Evolutionary conservation across 805 yeast genomes (phyloP), one percentile per base, ranked within the genome.

Genomic region (Helenozyma rhizophorensis): DNA sequence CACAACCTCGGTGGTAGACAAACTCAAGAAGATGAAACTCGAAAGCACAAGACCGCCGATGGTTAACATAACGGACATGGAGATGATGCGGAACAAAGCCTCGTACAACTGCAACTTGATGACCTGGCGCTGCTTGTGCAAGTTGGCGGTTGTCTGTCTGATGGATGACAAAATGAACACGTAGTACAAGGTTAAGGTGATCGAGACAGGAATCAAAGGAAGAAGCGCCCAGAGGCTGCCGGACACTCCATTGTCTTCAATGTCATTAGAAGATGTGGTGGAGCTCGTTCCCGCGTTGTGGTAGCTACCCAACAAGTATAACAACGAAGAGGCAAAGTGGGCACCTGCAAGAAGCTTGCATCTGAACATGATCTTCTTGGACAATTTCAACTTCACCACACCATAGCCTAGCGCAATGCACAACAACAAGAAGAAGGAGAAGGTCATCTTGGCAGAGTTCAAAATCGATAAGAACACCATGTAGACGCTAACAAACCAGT

Each of bases 361-460:
- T 36, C 50, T 78, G 49, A 79, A 67, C 96, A 93, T 86, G 18
- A 71, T 51, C 34, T 76, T 75, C 56, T 76, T 76, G 28, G 88
- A 84, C 39, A 93, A 72, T 42, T 88, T 82, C 28, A 96, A 88
- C 52, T 76, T 78, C 30, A 93, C 97, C 29, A 93, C 88, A 42
- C 97, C 97, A 60, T 89, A 93, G 25, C 99, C 99, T 45, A 89
- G 68, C 10, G 94, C 73, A 35, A 93, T 90, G 48, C 87, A 81
- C 43, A 90, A 68, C 35, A 93, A 68, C 49, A 93, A 64, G 64
- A 90, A 93, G 60, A 90, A 83, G 6, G 96, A 84, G 56, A 87
- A 85, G 1, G 96, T 80, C 32, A 86, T 73, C 51, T 93, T 83
- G 47, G 78, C 76, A 2, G 95, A 78, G 54, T 87, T 85, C 56